Conservation (phyloP, 2,329 filamentous ascomycete genomes). For the Phoma sp. region DNA sequence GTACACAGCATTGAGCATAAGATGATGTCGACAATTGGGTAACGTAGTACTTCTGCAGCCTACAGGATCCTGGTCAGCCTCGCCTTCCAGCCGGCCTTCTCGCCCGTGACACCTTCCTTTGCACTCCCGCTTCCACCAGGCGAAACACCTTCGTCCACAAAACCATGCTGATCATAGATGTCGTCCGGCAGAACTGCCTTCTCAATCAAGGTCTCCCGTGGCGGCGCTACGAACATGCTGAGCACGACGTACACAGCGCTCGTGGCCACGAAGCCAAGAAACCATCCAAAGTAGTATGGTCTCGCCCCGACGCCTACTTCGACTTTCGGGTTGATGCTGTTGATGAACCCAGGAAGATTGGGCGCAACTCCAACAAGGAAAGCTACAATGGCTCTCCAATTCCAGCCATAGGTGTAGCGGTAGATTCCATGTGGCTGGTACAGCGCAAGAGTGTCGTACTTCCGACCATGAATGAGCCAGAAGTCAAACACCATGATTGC, state of each 20-base stretch:
- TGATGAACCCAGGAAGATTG: conserved; percentile 63
- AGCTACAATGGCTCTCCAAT: conserved; percentile 66
- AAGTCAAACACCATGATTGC: conserved; percentile 68
- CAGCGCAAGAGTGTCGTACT: conserved; percentile 60
- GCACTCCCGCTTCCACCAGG: conserved; percentile 34
- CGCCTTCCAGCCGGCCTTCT: conserved; percentile 46
- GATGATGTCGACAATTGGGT: no score
- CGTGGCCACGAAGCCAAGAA: conserved; percentile 66
- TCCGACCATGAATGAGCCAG: conserved; percentile 62
- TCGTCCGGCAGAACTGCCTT: conserved; percentile 50
- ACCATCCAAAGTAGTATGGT: conserved; percentile 72
- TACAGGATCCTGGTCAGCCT: conserved; percentile 46
- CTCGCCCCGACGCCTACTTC: conserved; percentile 57
- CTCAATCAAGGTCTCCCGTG: conserved; percentile 58
- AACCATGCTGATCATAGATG: conserved; percentile 43
- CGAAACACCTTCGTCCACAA: conserved; percentile 40
- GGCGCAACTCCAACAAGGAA: conserved; percentile 66
- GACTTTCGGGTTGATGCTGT: conserved; percentile 51
- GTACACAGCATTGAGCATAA: no score
- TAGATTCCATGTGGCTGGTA: conserved; percentile 61
- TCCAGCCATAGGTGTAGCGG: conserved; percentile 61
- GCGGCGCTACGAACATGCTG: conserved; percentile 57
- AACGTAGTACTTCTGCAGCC: no score
- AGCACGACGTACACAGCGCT: conserved; percentile 64
- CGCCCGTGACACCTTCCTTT: conserved; percentile 24